Conservation (phyloP, 352 stramenopile genomes). For the Pythium folliculosum region DNA sequence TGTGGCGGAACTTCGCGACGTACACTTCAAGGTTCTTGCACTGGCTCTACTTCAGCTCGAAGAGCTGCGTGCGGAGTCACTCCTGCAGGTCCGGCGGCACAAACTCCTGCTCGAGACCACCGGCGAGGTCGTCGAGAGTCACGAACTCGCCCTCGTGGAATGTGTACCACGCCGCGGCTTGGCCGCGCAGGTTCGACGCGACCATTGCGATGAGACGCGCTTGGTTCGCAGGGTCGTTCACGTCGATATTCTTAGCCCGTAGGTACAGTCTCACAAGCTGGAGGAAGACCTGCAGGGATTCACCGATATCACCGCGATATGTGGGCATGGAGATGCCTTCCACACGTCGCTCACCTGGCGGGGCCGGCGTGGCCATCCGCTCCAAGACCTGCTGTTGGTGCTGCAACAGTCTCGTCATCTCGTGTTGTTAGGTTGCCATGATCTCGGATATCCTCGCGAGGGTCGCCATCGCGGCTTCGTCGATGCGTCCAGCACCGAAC, state of each 20-base stretch:
- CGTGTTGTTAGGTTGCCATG: slow-evolving; percentile 1
- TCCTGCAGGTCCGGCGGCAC: slow-evolving; percentile 21
- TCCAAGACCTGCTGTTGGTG: slow-evolving; percentile 7
- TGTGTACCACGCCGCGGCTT: slow-evolving; percentile 3
- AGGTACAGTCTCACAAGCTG: background rate
- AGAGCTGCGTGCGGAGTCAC: slow-evolving; percentile 5
- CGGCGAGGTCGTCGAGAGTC: background rate
- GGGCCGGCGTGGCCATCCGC: background rate
- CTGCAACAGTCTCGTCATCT: slow-evolving; percentile 2
- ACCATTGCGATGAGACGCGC: background rate
- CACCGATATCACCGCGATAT: background rate
- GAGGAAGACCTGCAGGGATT: slow-evolving; percentile 2
- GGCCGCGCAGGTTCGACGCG: slow-evolving; percentile 1
- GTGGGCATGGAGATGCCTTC: slow-evolving; percentile 5
- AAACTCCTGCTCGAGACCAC: slow-evolving; percentile 9
- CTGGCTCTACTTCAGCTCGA: slow-evolving; percentile 8
- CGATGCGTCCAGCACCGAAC: background rate
- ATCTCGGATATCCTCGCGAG: background rate
- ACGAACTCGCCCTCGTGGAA: background rate
- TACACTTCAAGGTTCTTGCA: slow-evolving; percentile 8
- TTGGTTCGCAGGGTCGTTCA: background rate
- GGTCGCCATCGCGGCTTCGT: background rate
- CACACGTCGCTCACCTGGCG: background rate
- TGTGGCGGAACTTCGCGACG: slow-evolving; percentile 9
- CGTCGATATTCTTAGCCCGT: slow-evolving; percentile 8